These are phyloP conservation scores for Candida ortonii DNA, from an alignment of 805 yeast species.

Conservation along the genomic window DNA sequence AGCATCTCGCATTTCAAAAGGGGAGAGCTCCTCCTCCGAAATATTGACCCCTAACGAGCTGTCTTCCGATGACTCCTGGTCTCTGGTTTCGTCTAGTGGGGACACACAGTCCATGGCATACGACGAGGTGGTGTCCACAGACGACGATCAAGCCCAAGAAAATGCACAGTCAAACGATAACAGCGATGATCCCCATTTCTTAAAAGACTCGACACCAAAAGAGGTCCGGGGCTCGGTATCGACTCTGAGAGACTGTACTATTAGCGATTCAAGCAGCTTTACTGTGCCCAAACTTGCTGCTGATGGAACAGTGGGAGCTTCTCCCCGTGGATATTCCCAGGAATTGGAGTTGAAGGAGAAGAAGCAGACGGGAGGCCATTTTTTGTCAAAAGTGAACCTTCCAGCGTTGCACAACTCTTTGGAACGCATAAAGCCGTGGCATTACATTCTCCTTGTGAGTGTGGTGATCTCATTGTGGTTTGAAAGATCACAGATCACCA, in stretches of 20 bases:
- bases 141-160: conserved; percentile 13
- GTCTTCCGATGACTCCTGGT: conserved; percentile 26
- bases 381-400: neutral
- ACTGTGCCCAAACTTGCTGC: conserved; percentile 16
- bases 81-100: conserved; percentile 15
- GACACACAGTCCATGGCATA: conserved; percentile 13
- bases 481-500: conserved; percentile 5
- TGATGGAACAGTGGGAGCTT: neutral
- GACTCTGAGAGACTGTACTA: conserved; percentile 14
- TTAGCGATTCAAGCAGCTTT: conserved; percentile 12
- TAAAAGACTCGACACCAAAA: conserved; percentile 3
- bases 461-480: conserved; percentile 12
- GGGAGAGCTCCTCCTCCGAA: conserved; percentile 12
- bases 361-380: too few relatives aligned
- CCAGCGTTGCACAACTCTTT: neutral
- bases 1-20: neutral
- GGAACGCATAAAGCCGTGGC: conserved; percentile 15
- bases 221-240: conserved; percentile 18
- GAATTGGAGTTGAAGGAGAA: neutral
- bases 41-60: conserved; percentile 20
- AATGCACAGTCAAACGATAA: conserved; percentile 1
- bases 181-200: conserved; percentile 1
- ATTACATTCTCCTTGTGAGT: conserved; percentile 11
- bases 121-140: conserved; percentile 22
- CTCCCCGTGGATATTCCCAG: too few relatives aligned